Conservation (phyloP, 2,329 filamentous ascomycete species). For the Penicillium olsonii region DNA sequence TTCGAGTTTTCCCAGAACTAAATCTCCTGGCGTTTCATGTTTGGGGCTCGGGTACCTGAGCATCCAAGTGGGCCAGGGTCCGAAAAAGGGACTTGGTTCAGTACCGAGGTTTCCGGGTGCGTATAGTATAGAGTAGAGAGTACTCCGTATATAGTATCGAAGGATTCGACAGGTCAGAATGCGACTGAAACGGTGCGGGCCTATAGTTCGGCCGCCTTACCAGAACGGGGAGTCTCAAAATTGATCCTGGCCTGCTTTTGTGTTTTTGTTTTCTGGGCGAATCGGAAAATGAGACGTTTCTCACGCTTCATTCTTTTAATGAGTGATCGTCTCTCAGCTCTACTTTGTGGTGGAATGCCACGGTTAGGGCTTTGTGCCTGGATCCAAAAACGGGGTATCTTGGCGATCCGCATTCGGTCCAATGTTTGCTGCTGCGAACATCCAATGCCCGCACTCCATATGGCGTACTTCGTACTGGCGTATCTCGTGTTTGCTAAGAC, state of each 20-base stretch:
- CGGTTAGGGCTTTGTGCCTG: too few species aligned
- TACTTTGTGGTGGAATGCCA: too few species aligned
- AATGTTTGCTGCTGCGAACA: too few species aligned
- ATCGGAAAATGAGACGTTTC: too few species aligned
- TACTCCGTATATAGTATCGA: neutral
- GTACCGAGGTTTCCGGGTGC: neutral
- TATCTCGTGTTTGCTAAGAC: too few species aligned
- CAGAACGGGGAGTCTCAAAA: slow-evolving; percentile 1
- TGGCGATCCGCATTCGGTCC: too few species aligned
- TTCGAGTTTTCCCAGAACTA: neutral
- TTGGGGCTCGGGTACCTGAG: neutral
- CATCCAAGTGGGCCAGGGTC: neutral
- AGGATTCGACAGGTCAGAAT: neutral
- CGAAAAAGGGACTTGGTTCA: neutral
- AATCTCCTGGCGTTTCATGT: slow-evolving; percentile 1
- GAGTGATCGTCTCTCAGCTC: too few species aligned
- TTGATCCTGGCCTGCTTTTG: neutral
- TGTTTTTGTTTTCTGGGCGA: too few species aligned
- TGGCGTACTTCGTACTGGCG: too few species aligned
- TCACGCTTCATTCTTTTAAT: too few species aligned
- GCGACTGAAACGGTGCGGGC: neutral
- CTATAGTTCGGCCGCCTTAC: neutral
- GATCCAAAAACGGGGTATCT: too few species aligned
- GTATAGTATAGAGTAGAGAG: neutral
- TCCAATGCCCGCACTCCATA: too few species aligned